Conservation (phyloP, 768 basidiomycete genomes). For the Lentinula detonsa region DNA sequence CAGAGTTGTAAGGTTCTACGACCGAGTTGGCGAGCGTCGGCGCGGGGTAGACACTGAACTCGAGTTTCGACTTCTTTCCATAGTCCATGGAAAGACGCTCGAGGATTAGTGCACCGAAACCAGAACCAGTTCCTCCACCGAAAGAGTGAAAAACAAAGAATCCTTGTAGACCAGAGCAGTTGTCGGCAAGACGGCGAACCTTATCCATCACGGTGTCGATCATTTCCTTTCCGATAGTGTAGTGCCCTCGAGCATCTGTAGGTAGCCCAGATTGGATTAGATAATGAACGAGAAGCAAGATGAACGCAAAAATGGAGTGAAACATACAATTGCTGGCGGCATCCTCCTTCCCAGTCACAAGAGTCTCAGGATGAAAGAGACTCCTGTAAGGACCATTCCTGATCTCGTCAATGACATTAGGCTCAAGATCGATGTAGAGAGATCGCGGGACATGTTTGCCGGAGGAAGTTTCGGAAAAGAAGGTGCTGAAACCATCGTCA, state of each 20-base stretch:
- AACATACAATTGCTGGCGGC: slow-evolving; percentile 95
- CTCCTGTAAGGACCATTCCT: slow-evolving; percentile 92
- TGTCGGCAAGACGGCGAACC: slow-evolving; percentile 93
- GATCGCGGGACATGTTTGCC: slow-evolving; percentile 98
- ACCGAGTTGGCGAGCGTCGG: slow-evolving; percentile 93
- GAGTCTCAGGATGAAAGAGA: slow-evolving; percentile 98
- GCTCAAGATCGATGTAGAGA: slow-evolving; percentile 95
- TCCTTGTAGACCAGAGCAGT: slow-evolving; percentile 96
- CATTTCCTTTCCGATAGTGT: slow-evolving; percentile 97
- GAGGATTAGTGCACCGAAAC: slow-evolving; percentile 95
- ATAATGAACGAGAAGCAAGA: neutral
- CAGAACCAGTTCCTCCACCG: slow-evolving; percentile 98
- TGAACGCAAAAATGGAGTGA: neutral
- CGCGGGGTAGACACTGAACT: slow-evolving; percentile 97
- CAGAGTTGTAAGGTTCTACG: slow-evolving; percentile 98
- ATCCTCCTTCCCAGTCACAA: slow-evolving; percentile 98
- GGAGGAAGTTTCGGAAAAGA: slow-evolving; percentile 96
- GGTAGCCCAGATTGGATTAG: neutral
- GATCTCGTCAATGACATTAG: slow-evolving; percentile 97
- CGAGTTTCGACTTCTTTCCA: slow-evolving; percentile 98
- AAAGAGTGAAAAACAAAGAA: slow-evolving; percentile 99
- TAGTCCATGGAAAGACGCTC: slow-evolving; percentile 98
- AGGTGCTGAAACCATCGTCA: slow-evolving; percentile 95
- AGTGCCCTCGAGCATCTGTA: slow-evolving; percentile 97
- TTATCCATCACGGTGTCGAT: slow-evolving; percentile 98